Base-by-base conservation (phyloP, 2,329 filamentous ascomycete genomes). In the Exophiala sp. region DNA sequence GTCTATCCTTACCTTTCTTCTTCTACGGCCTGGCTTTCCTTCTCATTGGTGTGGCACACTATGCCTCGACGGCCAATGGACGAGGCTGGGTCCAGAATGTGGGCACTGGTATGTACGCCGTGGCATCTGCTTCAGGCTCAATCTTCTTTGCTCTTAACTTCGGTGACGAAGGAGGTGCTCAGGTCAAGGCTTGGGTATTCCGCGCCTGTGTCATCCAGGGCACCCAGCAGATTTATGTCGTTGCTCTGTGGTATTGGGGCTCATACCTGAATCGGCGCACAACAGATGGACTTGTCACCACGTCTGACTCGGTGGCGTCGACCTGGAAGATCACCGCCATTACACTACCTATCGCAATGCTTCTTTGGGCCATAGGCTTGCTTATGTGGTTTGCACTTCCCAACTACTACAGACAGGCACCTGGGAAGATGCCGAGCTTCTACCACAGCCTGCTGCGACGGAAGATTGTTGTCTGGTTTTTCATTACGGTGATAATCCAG, bases 101-200 rank as follows among this genome's bases (percentile, higher is more conserved):
- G 3, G 82, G 78, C 8, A 81, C 79, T 2, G 81, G 71, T 2
- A 60, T 81, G 18, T 85, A 85, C 61, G 77, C 80, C 1, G 70
- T 76, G 4, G 82, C 80, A 4, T 82, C 81, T 4, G 75, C 79
- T 7, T 79, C 77, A 34, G 82, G 82, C 10, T 79, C 77, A 1
- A 71, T 85, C 50, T 83, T 80, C 68, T 85, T 85, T 59, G 76
- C 81, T 1, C 73, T 83, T 43, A 85, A 85, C 64, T 84, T 83
- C 59, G 81, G 81, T 49, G 77, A 79, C 57, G 79, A 82, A 68
- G 78, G 76, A 35, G 80, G 80, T 40, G 74, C 77, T 2, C 79
- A 80, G 5, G 76, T 82, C 37, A 80, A 78, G 62, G 73, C 78
- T 29, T 84, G 81, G 81, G 79, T 81, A n/a, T 82, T 80, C 66